Evolutionary conservation across 2,329 filamentous ascomycete genomes (phyloP).

Genomic region (Colletotrichum tofieldiae): DNA sequence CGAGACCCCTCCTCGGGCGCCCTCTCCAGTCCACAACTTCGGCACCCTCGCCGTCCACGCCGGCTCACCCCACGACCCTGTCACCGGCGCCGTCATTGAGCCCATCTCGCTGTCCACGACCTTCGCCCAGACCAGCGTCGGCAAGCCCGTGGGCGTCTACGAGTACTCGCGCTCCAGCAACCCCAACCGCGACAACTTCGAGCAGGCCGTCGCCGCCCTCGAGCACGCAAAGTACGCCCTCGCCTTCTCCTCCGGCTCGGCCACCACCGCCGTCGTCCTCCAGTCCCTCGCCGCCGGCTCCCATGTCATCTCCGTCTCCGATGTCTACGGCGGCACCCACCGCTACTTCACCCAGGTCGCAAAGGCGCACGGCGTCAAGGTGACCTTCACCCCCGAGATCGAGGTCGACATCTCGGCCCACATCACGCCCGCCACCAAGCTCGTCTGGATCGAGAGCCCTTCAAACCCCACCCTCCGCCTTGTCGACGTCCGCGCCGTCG

Average conservation of each 20-base stretch:
- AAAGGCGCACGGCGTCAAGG: conserved; percentile 91
- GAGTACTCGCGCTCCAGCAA: conserved; percentile 96
- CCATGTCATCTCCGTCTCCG: conserved; percentile 95
- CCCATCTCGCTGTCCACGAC: conserved; percentile 97
- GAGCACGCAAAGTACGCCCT: conserved; percentile 95
- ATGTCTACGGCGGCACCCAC: conserved; percentile 98
- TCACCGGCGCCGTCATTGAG: conserved; percentile 95
- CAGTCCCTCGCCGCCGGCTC: conserved; percentile 92
- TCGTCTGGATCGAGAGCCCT: conserved; percentile 97
- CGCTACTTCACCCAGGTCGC: conserved; percentile 99
- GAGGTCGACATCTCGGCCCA: conserved; percentile 88
- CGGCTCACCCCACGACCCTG: conserved; percentile 89
- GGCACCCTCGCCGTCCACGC: conserved; percentile 96
- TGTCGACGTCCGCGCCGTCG: conserved; percentile 92
- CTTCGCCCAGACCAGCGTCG: conserved; percentile 91
- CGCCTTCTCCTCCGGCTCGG: conserved; percentile 94
- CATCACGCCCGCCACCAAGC: conserved; percentile 89
- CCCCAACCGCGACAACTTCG: conserved; percentile 96
- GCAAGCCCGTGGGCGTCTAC: conserved; percentile 88
- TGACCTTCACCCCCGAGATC: conserved; percentile 94
- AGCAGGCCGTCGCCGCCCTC: conserved; percentile 89
- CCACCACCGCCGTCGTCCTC: conserved; percentile 92
- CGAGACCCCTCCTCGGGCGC: conserved; percentile 46
- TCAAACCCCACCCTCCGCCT: conserved; percentile 95
- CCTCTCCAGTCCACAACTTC: conserved; percentile 84